These are phyloP conservation scores for Seiridium cupressi DNA, from an alignment of 2,329 filamentous ascomycete species.

Conservation along the genomic window DNA sequence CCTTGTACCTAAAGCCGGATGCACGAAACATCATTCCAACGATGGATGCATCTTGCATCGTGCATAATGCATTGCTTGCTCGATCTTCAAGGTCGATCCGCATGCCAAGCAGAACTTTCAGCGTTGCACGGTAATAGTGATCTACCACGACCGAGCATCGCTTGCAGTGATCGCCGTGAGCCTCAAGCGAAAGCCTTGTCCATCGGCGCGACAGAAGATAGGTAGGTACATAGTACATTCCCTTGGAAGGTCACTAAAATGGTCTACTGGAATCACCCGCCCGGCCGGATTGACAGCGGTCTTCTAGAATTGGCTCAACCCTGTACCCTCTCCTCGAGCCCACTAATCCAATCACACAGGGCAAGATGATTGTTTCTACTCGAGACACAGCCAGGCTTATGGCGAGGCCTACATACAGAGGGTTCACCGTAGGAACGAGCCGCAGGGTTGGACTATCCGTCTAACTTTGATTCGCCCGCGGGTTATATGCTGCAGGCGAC, in stretches of 20 bases:
- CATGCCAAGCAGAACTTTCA: no score
- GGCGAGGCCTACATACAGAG: not conserved
- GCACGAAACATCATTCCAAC: no score
- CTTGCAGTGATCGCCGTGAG: no score
- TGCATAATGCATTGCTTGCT: no score
- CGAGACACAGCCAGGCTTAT: no score
- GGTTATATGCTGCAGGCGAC: not conserved
- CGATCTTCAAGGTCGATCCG: no score
- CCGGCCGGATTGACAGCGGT: conserved; percentile 2
- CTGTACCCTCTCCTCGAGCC: not conserved
- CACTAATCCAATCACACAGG: not conserved
- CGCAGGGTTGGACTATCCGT: not conserved
- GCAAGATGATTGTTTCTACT: not conserved
- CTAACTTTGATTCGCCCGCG: not conserved
- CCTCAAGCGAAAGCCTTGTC: no score
- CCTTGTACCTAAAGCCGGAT: no score
- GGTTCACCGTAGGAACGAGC: conserved; percentile 3
- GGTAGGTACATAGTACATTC: not conserved
- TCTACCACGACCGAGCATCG: no score
- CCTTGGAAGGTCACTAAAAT: not conserved
- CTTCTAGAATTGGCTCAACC: conserved; percentile 1
- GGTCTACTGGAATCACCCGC: not conserved
- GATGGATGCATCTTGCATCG: no score
- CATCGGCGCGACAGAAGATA: no score
- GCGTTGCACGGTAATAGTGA: no score